These are phyloP conservation scores for Lolium multiflorum DNA, from an alignment of 176 grass and related monocot genomes.

Conservation along the genomic window DNA sequence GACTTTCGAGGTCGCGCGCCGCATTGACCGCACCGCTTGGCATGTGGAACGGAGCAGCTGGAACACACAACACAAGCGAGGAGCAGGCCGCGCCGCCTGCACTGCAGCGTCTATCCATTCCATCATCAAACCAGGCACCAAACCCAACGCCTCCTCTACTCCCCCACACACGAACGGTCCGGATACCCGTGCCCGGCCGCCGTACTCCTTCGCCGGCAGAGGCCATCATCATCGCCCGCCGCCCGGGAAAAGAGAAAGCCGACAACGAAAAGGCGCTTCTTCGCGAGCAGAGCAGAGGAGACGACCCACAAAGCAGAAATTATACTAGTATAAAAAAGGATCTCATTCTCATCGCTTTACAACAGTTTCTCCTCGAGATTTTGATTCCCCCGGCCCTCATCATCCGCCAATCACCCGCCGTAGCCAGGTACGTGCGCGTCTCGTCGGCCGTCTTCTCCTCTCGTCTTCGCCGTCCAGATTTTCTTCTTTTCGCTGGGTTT, in stretches of 20 bases:
- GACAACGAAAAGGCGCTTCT: background rate
- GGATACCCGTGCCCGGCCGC: background rate
- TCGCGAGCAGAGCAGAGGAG: background rate
- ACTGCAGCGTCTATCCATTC: background rate
- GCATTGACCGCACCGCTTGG: too few relatives aligned
- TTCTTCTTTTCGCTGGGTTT: too few relatives aligned
- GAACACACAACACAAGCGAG: background rate
- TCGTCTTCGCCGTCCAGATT: background rate
- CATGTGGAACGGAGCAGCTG: background rate
- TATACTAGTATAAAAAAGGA: background rate
- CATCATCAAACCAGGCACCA: background rate
- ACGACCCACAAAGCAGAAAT: background rate
- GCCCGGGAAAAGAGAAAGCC: background rate
- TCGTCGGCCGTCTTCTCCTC: background rate
- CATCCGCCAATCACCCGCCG: conserved; percentile 3
- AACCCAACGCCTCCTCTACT: background rate
- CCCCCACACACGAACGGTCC: background rate
- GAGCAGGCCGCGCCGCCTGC: background rate
- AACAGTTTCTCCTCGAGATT: background rate
- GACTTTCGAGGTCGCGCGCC: background rate
- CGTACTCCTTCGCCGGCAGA: background rate
- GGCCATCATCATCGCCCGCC: background rate
- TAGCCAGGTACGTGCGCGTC: conserved; percentile 7
- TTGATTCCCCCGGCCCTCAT: background rate
- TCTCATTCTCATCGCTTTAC: background rate